Evolutionary conservation across 257 asterid species (phyloP), one percentile per base, ranked within the genome.

Genomic region (Fraxinus pennsylvanica): DNA sequence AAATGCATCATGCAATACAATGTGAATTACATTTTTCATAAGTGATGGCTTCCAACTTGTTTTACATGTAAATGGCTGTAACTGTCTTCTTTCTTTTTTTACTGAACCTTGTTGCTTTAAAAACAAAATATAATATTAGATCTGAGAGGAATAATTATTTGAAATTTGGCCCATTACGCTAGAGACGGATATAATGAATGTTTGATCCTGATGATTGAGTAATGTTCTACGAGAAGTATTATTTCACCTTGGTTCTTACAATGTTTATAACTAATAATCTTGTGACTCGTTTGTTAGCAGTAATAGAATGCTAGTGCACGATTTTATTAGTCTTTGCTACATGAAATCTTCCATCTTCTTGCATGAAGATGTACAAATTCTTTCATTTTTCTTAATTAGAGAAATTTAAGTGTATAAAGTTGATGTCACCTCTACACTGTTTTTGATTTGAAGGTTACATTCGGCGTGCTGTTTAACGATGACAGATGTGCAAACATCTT

Each of bases 401-500:
- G 14, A 39, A 39, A 39, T 39, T 39, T 39, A 39, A 39, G 13
- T 9, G 43, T 43, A 3, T 45, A 45, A 19, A 45, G 19, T 45
- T 45, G 54, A 38, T 15, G 54, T 32, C 3, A 29, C 9, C 15
- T 14, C 65, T 75, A 78, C 47, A 71, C 73, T 70, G n/a, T 43
- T 71, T 77, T 45, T 5, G 21, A 73, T 36, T 43, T 84, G 86
- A 91, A 96, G 98, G 97, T 96, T 21, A 92, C 99, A 33, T 96
- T 96, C 59, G 98, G 99, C 0, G 96, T 87, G 85, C 85, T 93
- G 30, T 96, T 96, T 74, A 79, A 90, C 13, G 99, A 96, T 54
- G 98, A 96, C 70, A 81, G 86, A 82, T 96, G 99, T 68, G 99
- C 98, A 25, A 93, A 96, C 94, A 90, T 96, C 84, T 96, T 96